phyloP scores from a whole-genome alignment of 371 early-diverging fungal genomes.

The Syncephalastrum racemosum region DNA sequence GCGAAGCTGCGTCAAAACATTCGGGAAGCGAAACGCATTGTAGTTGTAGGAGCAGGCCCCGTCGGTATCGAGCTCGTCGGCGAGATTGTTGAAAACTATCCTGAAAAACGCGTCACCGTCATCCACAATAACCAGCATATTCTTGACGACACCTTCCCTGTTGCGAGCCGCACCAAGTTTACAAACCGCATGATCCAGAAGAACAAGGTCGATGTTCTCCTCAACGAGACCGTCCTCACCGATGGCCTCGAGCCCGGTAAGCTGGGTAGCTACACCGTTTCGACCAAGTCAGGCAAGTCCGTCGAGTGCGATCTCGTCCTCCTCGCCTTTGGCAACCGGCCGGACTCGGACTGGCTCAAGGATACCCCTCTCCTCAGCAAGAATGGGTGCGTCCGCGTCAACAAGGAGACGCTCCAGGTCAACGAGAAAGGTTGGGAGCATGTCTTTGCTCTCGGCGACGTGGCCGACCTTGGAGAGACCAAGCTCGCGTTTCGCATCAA shows the following conservation, averaged over 20 bases:
- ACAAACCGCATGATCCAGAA: conserved; percentile 17
- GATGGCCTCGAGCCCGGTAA: conserved; percentile 2
- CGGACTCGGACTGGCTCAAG: conserved; percentile 28
- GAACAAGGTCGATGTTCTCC: conserved; percentile 42
- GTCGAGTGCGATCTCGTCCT: conserved; percentile 53
- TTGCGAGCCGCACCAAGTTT: conserved; percentile 22
- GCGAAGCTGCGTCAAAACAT: conserved; percentile 28
- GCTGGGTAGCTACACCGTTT: conserved; percentile 9
- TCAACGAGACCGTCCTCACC: conserved; percentile 45
- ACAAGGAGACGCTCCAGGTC: conserved; percentile 55
- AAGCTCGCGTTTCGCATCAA: conserved; percentile 51
- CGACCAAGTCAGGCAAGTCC: conserved; percentile 30
- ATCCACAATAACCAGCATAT: conserved; percentile 33
- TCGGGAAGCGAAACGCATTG: conserved; percentile 39
- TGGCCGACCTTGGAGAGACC: conserved; percentile 44
- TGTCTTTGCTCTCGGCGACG: conserved; percentile 64
- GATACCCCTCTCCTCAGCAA: conserved; percentile 12
- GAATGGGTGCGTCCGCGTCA: conserved; percentile 39
- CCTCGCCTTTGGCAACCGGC: conserved; percentile 44
- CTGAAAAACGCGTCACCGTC: conserved; percentile 49
- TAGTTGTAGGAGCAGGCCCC: conserved; percentile 61
- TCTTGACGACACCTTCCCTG: conserved; percentile 17
- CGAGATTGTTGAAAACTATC: conserved; percentile 42
- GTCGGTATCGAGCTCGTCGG: conserved; percentile 59
- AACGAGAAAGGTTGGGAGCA: conserved; percentile 32